Evolutionary conservation across 805 yeast genomes (phyloP), one percentile per base, ranked within the genome.

Genomic region (Teunomyces barrocoloradensis): DNA sequence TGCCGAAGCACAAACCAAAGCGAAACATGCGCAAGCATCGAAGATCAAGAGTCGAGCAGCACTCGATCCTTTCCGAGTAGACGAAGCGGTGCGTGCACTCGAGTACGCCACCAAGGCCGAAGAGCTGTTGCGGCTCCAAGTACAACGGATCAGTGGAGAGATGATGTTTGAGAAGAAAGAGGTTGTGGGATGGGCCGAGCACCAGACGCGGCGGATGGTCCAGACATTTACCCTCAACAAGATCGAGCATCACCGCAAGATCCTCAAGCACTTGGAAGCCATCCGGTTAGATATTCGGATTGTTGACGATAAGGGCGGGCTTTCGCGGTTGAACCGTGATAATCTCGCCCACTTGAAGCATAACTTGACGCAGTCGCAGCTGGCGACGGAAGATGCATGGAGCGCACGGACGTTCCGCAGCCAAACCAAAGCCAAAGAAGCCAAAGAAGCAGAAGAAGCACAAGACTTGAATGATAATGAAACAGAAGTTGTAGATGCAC

Each of bases 231-330:
- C 89, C 0, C 68, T 87, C 53, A 81, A 82, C 52, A 82, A 82
- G 56, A 90, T 94, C 38, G 96, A 89, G 50, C 87, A 84, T 54
- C 97, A 91, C 68, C 78, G 98, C 38, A 84, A 88, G 57, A 83
- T 87, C 43, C 73, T 94, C 44, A 78, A 82, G 47, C 76, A 85
- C 33, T 75, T 95, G 70, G 96, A 84, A 59, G 79, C 76, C 54
- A 82, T 81, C 49, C 78, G 92, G 49, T 68, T 79, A 3, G 94
- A 87, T 53, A 84, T 88, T 9, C 74, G 96, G 46, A 75, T 81
- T 6, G 87, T 87, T 4, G 96, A 88, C 65, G 78, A 78, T 25
- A 74, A 76, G 21, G 96, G 96, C 18, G 96, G 96, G 0, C 75
- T 94, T 34, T 80, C 94, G 34, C 73, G 96, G 47, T 71, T 94